Base-by-base conservation (phyloP, 768 basidiomycete species). In the Amanita rubescens region DNA sequence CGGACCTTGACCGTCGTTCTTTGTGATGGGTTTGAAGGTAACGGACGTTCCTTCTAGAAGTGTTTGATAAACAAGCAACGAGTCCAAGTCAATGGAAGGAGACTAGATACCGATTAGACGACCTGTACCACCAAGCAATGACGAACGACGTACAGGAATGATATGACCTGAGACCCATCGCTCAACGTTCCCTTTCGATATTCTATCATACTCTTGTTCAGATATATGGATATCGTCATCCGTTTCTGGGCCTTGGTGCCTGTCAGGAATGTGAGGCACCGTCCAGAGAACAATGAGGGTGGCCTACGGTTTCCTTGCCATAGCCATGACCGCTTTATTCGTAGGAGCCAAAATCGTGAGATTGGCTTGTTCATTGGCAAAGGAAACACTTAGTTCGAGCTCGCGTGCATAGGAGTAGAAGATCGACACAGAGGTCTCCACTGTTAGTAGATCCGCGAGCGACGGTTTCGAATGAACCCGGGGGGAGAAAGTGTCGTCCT, bases 341-440 rank as follows among this genome's bases (percentile, higher is more conserved):
- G 87, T 89, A 0, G 92, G 92, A 4, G 85, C 90, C 39, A 95
- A 75, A 9, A 94, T 49, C 0, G 90, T 90, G 51, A 71, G 66
- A 6, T 66, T 71, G 1, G 62, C 53, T n/a, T 53, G 52, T 6
- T 63, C 51, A 32, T 75, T 69, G 15, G 66, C 62, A 47, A 92
- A 77, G 9, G 73, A 70, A 27, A 63, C 61, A 62, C 82, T 84
- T n/a, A 85, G 59, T 58, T 79, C 74, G 1, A 83, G 71, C 61
- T 90, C 89, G 5, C 89, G 77, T 3, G 87, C 85, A 64, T 92
- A 92, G 0, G 85, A 82, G 64, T 83, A 90, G 74, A 90, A 93
- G 49, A 93, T 92, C 37, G 88, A 91, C 8, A 80, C 78, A 0
- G 80, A 78, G 1, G 79, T 61, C 59, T 90, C 83, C 62, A 93